Conservation (phyloP, 495 filamentous ascomycete species). For the Penicillium daleae region DNA sequence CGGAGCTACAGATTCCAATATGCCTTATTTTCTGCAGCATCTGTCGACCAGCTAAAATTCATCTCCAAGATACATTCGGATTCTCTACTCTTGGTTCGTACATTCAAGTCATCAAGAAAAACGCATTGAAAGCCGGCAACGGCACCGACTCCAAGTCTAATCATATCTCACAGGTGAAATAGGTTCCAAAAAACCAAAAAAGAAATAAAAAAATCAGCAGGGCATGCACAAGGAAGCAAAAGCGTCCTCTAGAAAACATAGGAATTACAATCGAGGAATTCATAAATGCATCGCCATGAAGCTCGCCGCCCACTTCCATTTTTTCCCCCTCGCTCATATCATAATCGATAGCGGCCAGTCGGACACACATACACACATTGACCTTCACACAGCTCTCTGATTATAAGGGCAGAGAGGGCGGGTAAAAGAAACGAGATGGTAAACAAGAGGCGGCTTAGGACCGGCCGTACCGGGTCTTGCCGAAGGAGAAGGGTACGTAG, state of each 20-base stretch:
- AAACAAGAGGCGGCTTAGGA: conserved; percentile 32
- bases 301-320: conserved; percentile 17
- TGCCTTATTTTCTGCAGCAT: not conserved
- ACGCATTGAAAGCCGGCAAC: conserved; percentile 21
- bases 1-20: not conserved
- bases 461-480: conserved; percentile 77
- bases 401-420: conserved; percentile 24
- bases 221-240: conserved; percentile 11
- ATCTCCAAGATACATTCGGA: not conserved
- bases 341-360: conserved; percentile 21
- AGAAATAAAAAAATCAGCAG: conserved; percentile 15
- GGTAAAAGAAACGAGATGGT: conserved; percentile 7
- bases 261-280: conserved; percentile 29
- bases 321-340: conserved; percentile 16
- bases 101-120: conserved; percentile 9
- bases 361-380: conserved; percentile 23
- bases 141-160: conserved; percentile 28
- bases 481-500: conserved; percentile 93
- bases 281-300: conserved; percentile 26
- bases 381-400: conserved; percentile 19
- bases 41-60: not conserved
- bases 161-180: conserved; percentile 36
- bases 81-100: not conserved
- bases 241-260: conserved; percentile 21
- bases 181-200: conserved; percentile 9